Base-by-base conservation (phyloP, 164 flowering plant species). In the Magnolia changhungtana region DNA sequence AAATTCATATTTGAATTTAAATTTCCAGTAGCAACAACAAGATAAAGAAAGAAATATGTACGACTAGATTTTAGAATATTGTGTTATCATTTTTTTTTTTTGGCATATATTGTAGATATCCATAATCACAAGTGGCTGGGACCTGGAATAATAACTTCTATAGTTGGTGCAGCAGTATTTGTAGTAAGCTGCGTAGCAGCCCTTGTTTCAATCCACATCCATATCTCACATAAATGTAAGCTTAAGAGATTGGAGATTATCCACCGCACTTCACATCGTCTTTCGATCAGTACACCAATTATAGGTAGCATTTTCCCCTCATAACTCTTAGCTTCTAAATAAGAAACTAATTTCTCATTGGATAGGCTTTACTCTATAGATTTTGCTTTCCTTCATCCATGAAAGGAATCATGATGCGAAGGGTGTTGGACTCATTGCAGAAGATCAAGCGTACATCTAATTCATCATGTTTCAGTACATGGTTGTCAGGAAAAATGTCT, bases 121-220 rank as follows among this genome's bases (percentile, higher is more conserved):
- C 83, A 81, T 50, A 84, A 23, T 23, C 24, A 82, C 72, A 85
- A 81, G 78, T 80, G 69, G 58, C 24, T 84, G 29, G 83, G 87
- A 63, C 83, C 85, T 61, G 92, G 87, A 61, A 87, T 82, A 72
- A 84, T 90, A 77, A 89, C 85, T 78, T 71, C 59, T 68, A 59
- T 81, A 71, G 85, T 89, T 76, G 85, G 81, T 78, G 95, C 91
- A 58, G 80, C 73, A 70, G 80, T 88, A 65, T 72, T 92, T 9
- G 50, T 86, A 63, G 88, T 76, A 67, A 82, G 84, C 20, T 83
- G 90, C 82, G 86, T 77, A 31, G 94, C 84, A 23, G 69, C 86
- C 29, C 24, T 82, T 67, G 10, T 84, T 72, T 83, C 83, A 7
- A 58, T 89, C 72, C 84, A 66, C 24, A 23, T 23, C 24, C 24